phyloP scores from a whole-genome alignment of 208 protist genomes.

The Acanthamoeba royreba region DNA sequence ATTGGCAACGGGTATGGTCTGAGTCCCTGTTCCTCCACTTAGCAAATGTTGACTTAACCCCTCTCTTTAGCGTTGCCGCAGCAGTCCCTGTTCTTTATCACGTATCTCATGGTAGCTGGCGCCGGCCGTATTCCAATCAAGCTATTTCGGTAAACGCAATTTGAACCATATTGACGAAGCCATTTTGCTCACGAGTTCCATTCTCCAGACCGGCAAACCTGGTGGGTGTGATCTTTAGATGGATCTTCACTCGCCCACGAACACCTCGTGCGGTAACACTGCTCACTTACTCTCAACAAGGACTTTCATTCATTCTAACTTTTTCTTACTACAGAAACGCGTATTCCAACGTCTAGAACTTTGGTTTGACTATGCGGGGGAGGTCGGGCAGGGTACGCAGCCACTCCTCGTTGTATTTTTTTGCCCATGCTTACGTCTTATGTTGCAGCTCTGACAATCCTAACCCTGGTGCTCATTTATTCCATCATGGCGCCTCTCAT shows the following conservation, averaged over 20 bases:
- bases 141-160: not conserved
- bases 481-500: conserved; percentile 14
- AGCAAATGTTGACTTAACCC: not conserved
- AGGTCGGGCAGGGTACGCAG: not conserved
- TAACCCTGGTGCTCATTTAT: conserved; percentile 24
- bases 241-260: not conserved
- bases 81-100: conserved; percentile 41
- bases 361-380: conserved; percentile 21
- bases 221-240: not conserved
- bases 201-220: not conserved
- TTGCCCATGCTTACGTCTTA: not conserved
- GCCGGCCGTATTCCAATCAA: not conserved
- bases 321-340: not conserved
- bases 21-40: not conserved
- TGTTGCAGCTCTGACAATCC: not conserved
- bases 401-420: not conserved
- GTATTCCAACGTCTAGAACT: not conserved
- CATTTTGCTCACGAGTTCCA: not conserved
- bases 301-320: not conserved
- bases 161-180: not conserved
- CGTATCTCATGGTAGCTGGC: not conserved
- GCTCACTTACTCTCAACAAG: not conserved
- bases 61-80: not conserved
- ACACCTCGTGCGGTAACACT: not conserved
- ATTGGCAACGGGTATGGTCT: not conserved